Evolutionary conservation across 768 basidiomycete genomes (phyloP).

Genomic region (Auricularia cornea): DNA sequence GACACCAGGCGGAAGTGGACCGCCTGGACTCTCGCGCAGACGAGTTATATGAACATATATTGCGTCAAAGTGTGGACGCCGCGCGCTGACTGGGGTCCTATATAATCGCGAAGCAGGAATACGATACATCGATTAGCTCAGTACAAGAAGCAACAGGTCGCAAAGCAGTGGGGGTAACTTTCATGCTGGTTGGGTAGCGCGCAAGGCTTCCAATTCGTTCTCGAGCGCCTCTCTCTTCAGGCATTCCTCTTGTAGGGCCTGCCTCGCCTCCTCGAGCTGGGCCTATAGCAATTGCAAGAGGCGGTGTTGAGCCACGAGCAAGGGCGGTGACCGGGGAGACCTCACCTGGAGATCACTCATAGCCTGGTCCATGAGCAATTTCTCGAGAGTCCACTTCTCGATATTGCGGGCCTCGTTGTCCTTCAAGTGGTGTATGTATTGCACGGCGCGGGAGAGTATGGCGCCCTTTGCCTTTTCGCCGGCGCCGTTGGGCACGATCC

Average conservation of each 20-base stretch:
- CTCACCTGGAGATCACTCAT: conserved; percentile 79
- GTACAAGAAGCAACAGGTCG: too few relatives aligned
- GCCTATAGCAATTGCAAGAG: neutral
- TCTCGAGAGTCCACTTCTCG: conserved; percentile 91
- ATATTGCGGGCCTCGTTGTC: conserved; percentile 87
- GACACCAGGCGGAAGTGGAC: too few relatives aligned
- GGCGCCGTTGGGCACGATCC: conserved; percentile 79
- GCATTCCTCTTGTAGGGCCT: conserved; percentile 35
- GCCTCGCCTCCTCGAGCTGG: conserved; percentile 10
- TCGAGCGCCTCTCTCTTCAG: conserved; percentile 46
- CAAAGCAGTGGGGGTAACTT: too few relatives aligned
- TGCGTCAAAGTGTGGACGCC: too few relatives aligned
- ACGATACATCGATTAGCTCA: too few relatives aligned
- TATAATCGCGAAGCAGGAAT: too few relatives aligned
- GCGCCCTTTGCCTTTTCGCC: conserved; percentile 88
- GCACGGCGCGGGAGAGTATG: conserved; percentile 78
- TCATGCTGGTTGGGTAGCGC: neutral
- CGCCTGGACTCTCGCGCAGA: too few relatives aligned
- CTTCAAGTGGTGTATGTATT: conserved; percentile 87
- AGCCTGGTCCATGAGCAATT: conserved; percentile 84
- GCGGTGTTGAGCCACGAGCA: too few relatives aligned
- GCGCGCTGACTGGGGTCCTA: too few relatives aligned
- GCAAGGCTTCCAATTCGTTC: conserved; percentile 31
- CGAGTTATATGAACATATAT: too few relatives aligned
- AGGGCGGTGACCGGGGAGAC: too few relatives aligned